Evolutionary conservation across 2,329 filamentous ascomycete genomes (phyloP).

Genomic region (Fusarium napiforme): DNA sequence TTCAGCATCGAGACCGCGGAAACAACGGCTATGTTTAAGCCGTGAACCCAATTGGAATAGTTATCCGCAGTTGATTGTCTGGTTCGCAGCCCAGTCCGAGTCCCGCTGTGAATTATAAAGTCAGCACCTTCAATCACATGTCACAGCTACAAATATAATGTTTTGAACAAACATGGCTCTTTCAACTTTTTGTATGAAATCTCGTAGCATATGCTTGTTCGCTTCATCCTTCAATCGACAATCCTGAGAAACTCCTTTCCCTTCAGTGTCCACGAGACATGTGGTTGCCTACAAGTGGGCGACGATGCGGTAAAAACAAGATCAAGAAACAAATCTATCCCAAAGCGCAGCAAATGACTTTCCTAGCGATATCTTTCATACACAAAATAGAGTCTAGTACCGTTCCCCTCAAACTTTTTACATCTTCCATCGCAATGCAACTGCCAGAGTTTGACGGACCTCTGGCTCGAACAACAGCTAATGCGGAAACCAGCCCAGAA

Average conservation of each 20-base stretch:
- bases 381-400: constrained; percentile 31
- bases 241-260: constrained; percentile 4
- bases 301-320: constrained; percentile 18
- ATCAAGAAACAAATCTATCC: constrained; percentile 32
- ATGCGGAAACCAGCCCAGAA: constrained; percentile 39
- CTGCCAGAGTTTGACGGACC: constrained; percentile 11
- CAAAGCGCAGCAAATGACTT: constrained; percentile 22
- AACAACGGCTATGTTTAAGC: constrained; percentile 15
- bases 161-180: not conserved
- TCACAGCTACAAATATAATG: not conserved
- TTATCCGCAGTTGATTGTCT: not conserved
- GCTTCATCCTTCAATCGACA: not conserved
- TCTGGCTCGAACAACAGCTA: constrained; percentile 17
- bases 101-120: not conserved
- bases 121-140: not conserved
- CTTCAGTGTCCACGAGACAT: not conserved
- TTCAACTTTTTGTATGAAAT: not conserved
- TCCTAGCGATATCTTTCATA: constrained; percentile 22
- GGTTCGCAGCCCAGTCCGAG: not conserved
- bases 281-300: not conserved
- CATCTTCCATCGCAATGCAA: constrained; percentile 37
- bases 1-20: constrained; percentile 3
- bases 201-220: not conserved
- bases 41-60: not conserved
- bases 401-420: constrained; percentile 36